Percentiles rank a stretch among this genome's conserved stretches.
Evolutionary conservation across 495 filamentous ascomycete species (phyloP).

Genomic region (Tuber microsphaerosporum): DNA sequence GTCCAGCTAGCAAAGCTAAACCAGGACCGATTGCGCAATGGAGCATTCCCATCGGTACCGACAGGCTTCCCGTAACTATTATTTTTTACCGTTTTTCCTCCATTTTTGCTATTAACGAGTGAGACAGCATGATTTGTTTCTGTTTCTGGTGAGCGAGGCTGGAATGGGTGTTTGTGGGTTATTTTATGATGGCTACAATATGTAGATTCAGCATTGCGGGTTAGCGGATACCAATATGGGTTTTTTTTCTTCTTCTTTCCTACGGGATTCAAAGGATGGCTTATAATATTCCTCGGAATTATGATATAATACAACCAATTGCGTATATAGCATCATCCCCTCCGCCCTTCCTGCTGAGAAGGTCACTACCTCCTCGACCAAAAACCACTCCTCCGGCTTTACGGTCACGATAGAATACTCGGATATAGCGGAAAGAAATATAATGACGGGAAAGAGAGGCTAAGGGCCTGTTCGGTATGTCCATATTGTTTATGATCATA

Average conservation of each 20-base stretch:
- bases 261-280: not conserved
- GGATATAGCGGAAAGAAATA: not conserved
- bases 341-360: not conserved
- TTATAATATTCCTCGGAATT: not conserved
- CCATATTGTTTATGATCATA: too few relatives aligned
- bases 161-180: not conserved
- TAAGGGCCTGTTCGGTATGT: too few relatives aligned
- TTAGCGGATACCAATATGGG: not conserved
- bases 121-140: not conserved
- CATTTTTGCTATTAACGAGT: not conserved
- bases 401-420: not conserved
- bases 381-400: not conserved
- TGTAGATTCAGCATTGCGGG: not conserved
- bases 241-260: not conserved
- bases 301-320: not conserved
- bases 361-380: not conserved
- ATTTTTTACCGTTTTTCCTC: not conserved
- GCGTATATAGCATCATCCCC: too few relatives aligned
- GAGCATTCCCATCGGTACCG: slow-evolving; percentile 76
- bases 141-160: not conserved
- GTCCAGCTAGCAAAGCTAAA: slow-evolving; percentile 75
- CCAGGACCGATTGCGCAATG: slow-evolving; percentile 68
- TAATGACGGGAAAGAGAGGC: not conserved
- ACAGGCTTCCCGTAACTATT: slow-evolving; percentile 24
- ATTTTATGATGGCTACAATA: not conserved